Evolutionary conservation across 306 rosid genomes (phyloP), one percentile per base, ranked within the genome.

Genomic region (Casuarina equisetifolia): DNA sequence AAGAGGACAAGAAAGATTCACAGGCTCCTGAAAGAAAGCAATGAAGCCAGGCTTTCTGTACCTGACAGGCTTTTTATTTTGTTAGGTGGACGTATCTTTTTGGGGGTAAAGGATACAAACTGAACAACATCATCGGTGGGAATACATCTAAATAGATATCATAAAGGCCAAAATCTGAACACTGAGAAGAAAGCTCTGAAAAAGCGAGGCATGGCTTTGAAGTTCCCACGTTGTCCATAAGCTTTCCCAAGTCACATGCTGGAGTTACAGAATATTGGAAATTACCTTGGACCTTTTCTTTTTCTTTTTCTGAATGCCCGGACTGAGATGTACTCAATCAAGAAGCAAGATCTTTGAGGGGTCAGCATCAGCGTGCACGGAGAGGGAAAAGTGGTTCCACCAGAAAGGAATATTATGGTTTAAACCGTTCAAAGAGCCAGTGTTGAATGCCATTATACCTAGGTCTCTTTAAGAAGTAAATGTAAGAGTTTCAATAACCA

Each of bases 1-100:
- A 79, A 73, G 59, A 52, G 42, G 79, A 79, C 79, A 46, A 79
- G 43, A 57, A 67, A 12, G 7, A n/a, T 55, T 54, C 79, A 55
- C 79, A 55, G 43, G 70, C 52, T n/a, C 0, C 42, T 36, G 11
- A 63, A 45, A 17, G 8, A 44, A 61, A 39, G 50, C 58, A 46
- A 44, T 51, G 44, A 12, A 52, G 52, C 51, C 66, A 36, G 43
- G 6, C 59, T 66, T 49, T 66, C 20, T 42, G 8, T 63, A 13
- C 10, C 53, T 43, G 68, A 59, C 58, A 62, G 44, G 15, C 19
- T 62, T 4, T 62, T 62, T 15, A 19, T 36, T 62, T 62, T 12
- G 6, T 36, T 62, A 5, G 6, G 12, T 11, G 64, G 69, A 11
- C 5, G 9, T 20, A 38, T 20, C 64, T 2, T 35, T 35, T 13